phyloP scores from a whole-genome alignment of 306 rosid species.

The Quillaja saponaria region DNA sequence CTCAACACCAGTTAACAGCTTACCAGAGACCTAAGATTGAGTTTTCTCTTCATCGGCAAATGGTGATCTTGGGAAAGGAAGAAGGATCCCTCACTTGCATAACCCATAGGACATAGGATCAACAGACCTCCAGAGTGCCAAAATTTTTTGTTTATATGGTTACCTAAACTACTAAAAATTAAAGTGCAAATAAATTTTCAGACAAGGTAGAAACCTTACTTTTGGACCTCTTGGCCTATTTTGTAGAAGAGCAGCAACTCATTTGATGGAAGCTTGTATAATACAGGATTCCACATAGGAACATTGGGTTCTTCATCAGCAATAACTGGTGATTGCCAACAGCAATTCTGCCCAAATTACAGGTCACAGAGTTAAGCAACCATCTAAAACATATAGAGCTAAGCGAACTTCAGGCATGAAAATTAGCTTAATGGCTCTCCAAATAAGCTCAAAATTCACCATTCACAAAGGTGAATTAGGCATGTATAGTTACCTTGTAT shows the following conservation, averaged over 20 bases:
- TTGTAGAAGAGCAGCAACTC: slow-evolving; percentile 84
- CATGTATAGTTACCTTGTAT: slow-evolving; percentile 48
- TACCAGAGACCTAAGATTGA: no score
- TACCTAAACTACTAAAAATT: no score
- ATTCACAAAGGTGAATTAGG: background rate
- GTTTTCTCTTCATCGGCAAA: no score
- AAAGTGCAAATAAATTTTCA: no score
- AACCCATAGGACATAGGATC: no score
- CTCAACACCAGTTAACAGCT: no score
- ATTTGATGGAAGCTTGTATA: slow-evolving; percentile 82
- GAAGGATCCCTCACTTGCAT: no score
- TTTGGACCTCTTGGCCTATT: slow-evolving; percentile 83
- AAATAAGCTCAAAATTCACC: slow-evolving; percentile 1
- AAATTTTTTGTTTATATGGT: no score
- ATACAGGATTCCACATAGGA: slow-evolving; percentile 95
- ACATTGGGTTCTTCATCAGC: slow-evolving; percentile 72
- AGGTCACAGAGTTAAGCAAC: slow-evolving; percentile 22
- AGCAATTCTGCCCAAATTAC: slow-evolving; percentile 58
- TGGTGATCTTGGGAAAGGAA: no score
- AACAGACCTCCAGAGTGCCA: no score
- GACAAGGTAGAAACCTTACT: slow-evolving; percentile 41
- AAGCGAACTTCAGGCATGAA: background rate
- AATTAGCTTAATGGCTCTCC: background rate
- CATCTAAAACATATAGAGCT: slow-evolving; percentile 26
- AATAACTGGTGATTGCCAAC: slow-evolving; percentile 66